Evolutionary conservation across 768 basidiomycete genomes (phyloP), one percentile per base, ranked within the genome.

Genomic region (Coprinopsis marcescibilis): DNA sequence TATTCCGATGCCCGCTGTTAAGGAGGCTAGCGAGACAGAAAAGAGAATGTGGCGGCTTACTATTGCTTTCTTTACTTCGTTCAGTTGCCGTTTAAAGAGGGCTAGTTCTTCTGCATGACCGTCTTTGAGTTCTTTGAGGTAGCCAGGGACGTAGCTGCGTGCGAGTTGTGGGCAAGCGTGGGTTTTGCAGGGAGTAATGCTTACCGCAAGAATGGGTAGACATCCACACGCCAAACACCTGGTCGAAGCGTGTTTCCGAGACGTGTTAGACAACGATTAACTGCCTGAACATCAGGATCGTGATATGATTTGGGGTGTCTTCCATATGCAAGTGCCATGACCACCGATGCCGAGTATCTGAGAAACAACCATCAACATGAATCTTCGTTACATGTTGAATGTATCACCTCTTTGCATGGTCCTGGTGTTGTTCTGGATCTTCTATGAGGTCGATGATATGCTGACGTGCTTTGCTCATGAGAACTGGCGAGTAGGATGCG

Each of bases 51-150:
- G n/a, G n/a, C n/a, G n/a, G n/a, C 61, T 45, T 38, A 80, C 78
- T 59, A 80, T 58, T 48, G 72, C 69, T 13, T 47, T 53, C 19
- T 65, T 64, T 3, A 82, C 78, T 42, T 66, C 66, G 13, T 60
- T 52, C 2, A 83, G 58, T 40, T 81, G 77, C 1, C 65, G 65
- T 48, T 73, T 75, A 64, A 83, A 83, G 7, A 84, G 57, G 1
- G 57, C 61, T 0, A 77, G 65, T 52, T 83, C 81, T 41, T 81
- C 78, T 3, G 54, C 55, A 51, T 83, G 81, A 40, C 78, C 81
- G 2, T 66, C 61, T 45, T 73, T 67, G 7, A 86, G 64, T 48
- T 80, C 72, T n/a, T 71, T 69, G 3, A 79, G 61, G 52, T 83
- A 83, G 17, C 78, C 79, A 1, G 85, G 83, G 17, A 86, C 57